Evolutionary conservation across 1,284 basidiomycete species (phyloP).

Genomic region (Coniferiporia weirii): DNA sequence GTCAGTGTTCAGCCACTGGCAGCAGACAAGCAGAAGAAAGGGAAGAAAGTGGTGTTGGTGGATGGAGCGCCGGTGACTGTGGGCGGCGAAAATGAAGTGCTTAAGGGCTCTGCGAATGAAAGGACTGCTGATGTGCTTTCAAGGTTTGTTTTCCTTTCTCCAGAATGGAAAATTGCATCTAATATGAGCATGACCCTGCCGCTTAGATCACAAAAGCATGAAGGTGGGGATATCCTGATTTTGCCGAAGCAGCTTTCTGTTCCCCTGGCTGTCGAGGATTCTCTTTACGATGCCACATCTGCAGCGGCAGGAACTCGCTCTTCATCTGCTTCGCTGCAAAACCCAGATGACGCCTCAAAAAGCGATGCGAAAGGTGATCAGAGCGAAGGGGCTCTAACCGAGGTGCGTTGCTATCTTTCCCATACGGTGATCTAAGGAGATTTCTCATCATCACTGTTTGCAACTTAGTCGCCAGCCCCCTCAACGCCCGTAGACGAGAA

Average conservation of each 20-base stretch:
- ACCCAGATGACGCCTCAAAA: not conserved
- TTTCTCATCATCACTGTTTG: not conserved
- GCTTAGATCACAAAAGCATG: slow-evolving; percentile 20
- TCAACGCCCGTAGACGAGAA: slow-evolving; percentile 15
- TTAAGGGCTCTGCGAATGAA: slow-evolving; percentile 50
- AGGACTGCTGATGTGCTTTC: slow-evolving; percentile 46
- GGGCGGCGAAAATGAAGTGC: slow-evolving; percentile 69
- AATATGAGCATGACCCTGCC: not conserved
- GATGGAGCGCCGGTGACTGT: slow-evolving; percentile 52
- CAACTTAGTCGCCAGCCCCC: not conserved
- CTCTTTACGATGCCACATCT: slow-evolving; percentile 40
- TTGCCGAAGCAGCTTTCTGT: slow-evolving; percentile 56
- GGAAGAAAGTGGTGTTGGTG: slow-evolving; percentile 37
- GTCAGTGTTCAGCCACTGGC: slow-evolving; percentile 22
- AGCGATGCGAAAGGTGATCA: not conserved
- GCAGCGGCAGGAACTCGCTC: not conserved
- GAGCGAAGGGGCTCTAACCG: not conserved
- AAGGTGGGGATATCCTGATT: slow-evolving; percentile 43
- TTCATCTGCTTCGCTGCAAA: not conserved
- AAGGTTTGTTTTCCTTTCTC: slow-evolving; percentile 37
- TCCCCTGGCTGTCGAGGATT: slow-evolving; percentile 60
- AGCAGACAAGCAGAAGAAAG: slow-evolving; percentile 27
- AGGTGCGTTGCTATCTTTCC: not conserved
- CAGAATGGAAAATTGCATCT: not conserved
- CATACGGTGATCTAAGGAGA: not conserved